Conservation (phyloP, 805 yeast genomes). For the Kurtzmaniella cleridarum region DNA sequence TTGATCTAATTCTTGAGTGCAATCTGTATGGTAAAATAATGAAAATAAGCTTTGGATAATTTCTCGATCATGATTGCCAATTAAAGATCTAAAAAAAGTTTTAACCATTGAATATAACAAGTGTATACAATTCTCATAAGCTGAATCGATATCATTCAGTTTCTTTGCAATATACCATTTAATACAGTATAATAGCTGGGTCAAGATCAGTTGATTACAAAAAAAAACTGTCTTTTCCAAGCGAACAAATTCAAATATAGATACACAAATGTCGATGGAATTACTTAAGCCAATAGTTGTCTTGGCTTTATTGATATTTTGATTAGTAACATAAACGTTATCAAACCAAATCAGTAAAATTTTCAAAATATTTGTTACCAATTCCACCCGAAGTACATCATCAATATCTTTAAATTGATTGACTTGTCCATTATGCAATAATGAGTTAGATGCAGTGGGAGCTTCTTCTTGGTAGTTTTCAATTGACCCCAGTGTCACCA, state of each 20-base stretch:
- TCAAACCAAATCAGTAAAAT: constrained; percentile 20
- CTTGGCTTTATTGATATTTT: constrained; percentile 2
- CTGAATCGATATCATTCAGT: constrained; percentile 3
- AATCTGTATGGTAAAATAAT: constrained; percentile 19
- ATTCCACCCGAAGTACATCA: constrained; percentile 16
- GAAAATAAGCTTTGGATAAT: constrained; percentile 12
- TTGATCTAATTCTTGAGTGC: constrained; percentile 10
- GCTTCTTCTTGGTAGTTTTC: neutral
- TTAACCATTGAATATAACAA: constrained; percentile 21
- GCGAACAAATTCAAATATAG: neutral
- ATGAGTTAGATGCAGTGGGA: neutral
- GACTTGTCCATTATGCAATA: neutral
- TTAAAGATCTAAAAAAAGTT: constrained; percentile 13
- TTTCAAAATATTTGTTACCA: constrained; percentile 17
- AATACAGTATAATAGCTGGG: constrained; percentile 11
- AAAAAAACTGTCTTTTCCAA: neutral
- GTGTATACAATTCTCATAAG: constrained; percentile 21
- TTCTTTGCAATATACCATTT: constrained; percentile 14
- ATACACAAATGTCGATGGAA: neutral
- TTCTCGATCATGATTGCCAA: constrained; percentile 7
- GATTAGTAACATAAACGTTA: constrained; percentile 7
- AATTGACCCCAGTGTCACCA: neutral
- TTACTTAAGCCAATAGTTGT: constrained; percentile 1
- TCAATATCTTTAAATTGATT: constrained; percentile 13
- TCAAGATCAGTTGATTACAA: constrained; percentile 5